Base-by-base conservation (phyloP, 768 basidiomycete species). In the Tephrocybe sp. region DNA sequence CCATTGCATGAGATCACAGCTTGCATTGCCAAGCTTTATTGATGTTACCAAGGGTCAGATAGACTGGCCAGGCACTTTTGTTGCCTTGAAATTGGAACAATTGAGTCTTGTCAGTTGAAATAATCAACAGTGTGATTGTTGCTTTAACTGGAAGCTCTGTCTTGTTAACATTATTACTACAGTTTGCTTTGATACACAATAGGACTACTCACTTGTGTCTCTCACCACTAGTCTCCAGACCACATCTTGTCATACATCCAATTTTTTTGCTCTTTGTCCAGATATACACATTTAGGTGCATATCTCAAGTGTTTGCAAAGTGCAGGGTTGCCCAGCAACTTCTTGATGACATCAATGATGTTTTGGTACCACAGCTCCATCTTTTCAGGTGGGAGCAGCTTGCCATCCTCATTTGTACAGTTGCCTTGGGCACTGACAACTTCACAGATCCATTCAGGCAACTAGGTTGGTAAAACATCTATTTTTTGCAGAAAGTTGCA, bases 51-150 rank as follows among this genome's bases (percentile, higher is more conserved):
- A 74, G 63, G 0, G 70, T 66, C 0, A 76, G 54, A 50, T 78
- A 77, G 0, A 77, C 66, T 0, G 73, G 74, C 65, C 69, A 75
- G 12, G 71, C 68, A 18, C 37, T 36, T 51, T 75, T 72, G 52
- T 74, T 67, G 0, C 73, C 69, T 2, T 52, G n/a, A 46, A 75
- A 72, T 0, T 56, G 37, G 0, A 68, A 64, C 0, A 77, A 39
- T 14, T 58, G 23, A 1, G 65, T 68, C 28, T 68, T 68, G 34
- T 68, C 67, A 2, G 64, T 61, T 48, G 70, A 56, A 0, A 75
- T 47, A 20, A 77, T 74, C 0, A 77, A 48, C 1, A 73, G 71
- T 2, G 65, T 61, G 1, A 73, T 42, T 3, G 67, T 61, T 1
- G 65, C 64, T 0, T 63, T 64, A 11, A 48, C 45, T 1, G 59